phyloP scores from a whole-genome alignment of 495 filamentous ascomycete genomes.

The Astrocystis sublimbata region DNA sequence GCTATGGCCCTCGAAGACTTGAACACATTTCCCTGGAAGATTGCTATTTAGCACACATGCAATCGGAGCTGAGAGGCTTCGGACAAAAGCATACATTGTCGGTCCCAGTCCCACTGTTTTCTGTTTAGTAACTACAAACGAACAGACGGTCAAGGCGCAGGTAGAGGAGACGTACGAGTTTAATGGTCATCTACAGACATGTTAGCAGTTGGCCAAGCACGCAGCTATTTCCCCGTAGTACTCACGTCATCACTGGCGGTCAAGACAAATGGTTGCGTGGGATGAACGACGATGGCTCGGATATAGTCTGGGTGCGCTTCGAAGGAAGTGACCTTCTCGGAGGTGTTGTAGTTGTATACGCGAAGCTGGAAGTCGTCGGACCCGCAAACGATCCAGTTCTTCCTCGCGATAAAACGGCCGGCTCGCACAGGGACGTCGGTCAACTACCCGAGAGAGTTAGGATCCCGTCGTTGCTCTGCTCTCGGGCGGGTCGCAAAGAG shows the following conservation, averaged over 20 bases:
- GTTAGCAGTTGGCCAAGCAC: not conserved
- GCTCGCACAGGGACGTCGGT: conserved; percentile 98
- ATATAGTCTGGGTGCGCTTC: conserved; percentile 99
- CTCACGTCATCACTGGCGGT: conserved; percentile 99
- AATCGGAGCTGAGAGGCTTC: not conserved
- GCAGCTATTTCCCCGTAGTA: conserved; percentile 67
- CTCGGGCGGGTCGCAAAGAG: not conserved
- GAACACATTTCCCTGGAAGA: conserved; percentile 74
- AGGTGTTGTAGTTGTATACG: conserved; percentile 97
- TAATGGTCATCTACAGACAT: conserved; percentile 76
- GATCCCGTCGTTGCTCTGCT: not conserved
- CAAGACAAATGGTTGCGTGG: conserved; percentile 91
- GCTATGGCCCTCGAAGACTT: conserved; percentile 96
- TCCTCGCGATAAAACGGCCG: conserved; percentile 92
- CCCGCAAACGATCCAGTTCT: conserved; percentile 99
- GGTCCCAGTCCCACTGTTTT: conserved; percentile 91
- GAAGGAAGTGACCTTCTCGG: conserved; percentile 97
- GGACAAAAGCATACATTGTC: conserved; percentile 58
- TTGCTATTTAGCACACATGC: not conserved
- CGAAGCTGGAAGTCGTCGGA: conserved; percentile 97
- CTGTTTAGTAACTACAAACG: not conserved
- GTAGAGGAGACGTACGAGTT: conserved; percentile 50
- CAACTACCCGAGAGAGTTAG: conserved; percentile 45
- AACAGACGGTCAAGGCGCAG: not conserved
- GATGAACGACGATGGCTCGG: conserved; percentile 95